Base-by-base conservation (phyloP, 2,329 filamentous ascomycete genomes). In the Cladosporium sp. region DNA sequence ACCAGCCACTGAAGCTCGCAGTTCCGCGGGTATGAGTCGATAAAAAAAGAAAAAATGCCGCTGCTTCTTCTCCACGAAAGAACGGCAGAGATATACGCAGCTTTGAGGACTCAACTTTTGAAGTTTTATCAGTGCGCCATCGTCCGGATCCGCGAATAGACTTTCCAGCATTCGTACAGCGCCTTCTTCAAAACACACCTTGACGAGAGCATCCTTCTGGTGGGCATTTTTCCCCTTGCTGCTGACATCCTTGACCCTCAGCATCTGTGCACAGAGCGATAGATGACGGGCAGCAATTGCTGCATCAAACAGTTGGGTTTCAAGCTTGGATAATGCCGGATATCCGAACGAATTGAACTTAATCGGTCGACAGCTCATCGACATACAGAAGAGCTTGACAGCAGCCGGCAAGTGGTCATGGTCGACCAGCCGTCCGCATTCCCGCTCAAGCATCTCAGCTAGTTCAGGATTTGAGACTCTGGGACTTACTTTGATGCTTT, bases 171-270 rank as follows among this genome's bases (percentile, higher is more conserved):
- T 28, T 26, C 61, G 51, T 4, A 30, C 15, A 4, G 28, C 34
- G 4, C 61, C 61, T 26, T 55, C 51, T 21, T 64, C 51, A 12
- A 57, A 57, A 12, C 51, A 57, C 14, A 57, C 6, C 28, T 34
- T 47, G 51, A 64, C 57, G 26, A 64, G 26, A 10, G 26, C 36
- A 30, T 64, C 61, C 28, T 57, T 57, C n/a, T 57, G 51, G 26
- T 47, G n/a, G 18, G 24, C 49, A 26, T 44, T 21, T 10, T 21
- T 26, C 2, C 4, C 14, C 14, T 18, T 44, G 5, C 36, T 18
- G 24, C 4, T 3, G 2, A 4, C 8, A 11, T 57, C 24, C n/a
- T 55, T 64, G 24, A 47, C 18, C 44, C 61, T 36, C 24, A 64
- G 51, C 34, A 64, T 32, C 34, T 52, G 49, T 26, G 21, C 51